Evolutionary conservation across 495 filamentous ascomycete species (phyloP).

Genomic region (Neurospora sp.): DNA sequence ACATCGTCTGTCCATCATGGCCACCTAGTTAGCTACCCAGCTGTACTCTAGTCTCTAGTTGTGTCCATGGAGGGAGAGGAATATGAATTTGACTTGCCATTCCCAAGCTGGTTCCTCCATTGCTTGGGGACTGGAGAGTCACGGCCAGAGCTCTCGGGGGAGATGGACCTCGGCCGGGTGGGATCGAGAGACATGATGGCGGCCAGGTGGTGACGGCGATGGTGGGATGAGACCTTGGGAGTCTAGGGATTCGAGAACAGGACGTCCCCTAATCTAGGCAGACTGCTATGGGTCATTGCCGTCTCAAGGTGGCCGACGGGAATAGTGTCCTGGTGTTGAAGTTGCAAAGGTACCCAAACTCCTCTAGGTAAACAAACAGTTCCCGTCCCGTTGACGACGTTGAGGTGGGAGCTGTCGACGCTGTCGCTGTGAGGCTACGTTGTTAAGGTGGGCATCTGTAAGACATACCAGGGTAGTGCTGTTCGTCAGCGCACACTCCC

Average conservation of each 20-base stretch:
- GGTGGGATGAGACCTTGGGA: background rate
- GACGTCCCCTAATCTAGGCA: background rate
- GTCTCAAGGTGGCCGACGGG: background rate
- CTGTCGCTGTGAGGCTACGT: background rate
- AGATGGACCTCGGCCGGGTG: conserved; percentile 51
- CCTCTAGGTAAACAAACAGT: background rate
- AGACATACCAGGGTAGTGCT: background rate
- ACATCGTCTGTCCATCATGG: conserved; percentile 41
- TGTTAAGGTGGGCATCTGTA: background rate
- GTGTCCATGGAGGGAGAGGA: background rate
- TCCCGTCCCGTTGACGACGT: background rate
- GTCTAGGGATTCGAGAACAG: background rate
- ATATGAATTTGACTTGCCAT: conserved; percentile 24
- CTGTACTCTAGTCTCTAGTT: conserved; percentile 14
- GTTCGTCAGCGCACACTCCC: background rate
- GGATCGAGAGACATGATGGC: conserved; percentile 62
- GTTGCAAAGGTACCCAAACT: background rate
- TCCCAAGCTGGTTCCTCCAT: conserved; percentile 44
- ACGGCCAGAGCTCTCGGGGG: conserved; percentile 68
- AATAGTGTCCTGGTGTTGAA: background rate
- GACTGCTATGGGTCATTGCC: conserved; percentile 17
- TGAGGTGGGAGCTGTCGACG: background rate
- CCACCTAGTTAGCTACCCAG: background rate
- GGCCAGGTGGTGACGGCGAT: background rate
- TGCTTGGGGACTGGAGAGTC: conserved; percentile 57